phyloP scores from a whole-genome alignment of 2,329 filamentous ascomycete genomes.

The Rhynchosporium agropyri region DNA sequence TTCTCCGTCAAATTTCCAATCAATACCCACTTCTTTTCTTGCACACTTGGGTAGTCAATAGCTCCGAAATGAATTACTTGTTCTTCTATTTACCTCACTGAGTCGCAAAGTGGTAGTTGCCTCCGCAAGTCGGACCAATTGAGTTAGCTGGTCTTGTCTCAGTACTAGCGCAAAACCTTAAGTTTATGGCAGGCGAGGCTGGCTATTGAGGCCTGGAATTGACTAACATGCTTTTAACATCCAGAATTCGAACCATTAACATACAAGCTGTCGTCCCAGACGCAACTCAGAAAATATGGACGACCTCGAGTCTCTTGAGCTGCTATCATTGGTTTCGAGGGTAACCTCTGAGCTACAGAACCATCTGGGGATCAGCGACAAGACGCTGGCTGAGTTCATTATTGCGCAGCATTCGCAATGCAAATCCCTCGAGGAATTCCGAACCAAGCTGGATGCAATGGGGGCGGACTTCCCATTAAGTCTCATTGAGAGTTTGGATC shows the following conservation, averaged over 20 bases:
- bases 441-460: conserved; percentile 71
- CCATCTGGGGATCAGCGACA: conserved; percentile 88
- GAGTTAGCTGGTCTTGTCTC: not conserved
- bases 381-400: conserved; percentile 94
- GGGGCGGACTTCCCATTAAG: conserved; percentile 83
- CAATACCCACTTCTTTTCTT: too few relatives aligned
- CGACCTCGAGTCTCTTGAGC: conserved; percentile 86
- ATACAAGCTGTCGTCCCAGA: not conserved
- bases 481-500: conserved; percentile 88
- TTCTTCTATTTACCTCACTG: too few relatives aligned
- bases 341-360: conserved; percentile 95
- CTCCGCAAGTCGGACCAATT: too few relatives aligned
- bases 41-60: too few relatives aligned
- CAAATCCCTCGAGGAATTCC: conserved; percentile 71
- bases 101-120: too few relatives aligned
- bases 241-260: not conserved
- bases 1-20: too few relatives aligned
- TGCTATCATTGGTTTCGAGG: conserved; percentile 91
- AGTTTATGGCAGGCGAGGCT: not conserved
- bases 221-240: not conserved
- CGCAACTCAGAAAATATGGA: conserved; percentile 37
- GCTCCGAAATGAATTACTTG: too few relatives aligned
- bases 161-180: not conserved
- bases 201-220: not conserved
- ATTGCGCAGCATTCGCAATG: conserved; percentile 86